A percentile compares a stretch with the other conserved stretches of the same genome.
phyloP scores from a whole-genome alignment of 2,329 filamentous ascomycete genomes.

The Dryadomyces sulphureus region DNA sequence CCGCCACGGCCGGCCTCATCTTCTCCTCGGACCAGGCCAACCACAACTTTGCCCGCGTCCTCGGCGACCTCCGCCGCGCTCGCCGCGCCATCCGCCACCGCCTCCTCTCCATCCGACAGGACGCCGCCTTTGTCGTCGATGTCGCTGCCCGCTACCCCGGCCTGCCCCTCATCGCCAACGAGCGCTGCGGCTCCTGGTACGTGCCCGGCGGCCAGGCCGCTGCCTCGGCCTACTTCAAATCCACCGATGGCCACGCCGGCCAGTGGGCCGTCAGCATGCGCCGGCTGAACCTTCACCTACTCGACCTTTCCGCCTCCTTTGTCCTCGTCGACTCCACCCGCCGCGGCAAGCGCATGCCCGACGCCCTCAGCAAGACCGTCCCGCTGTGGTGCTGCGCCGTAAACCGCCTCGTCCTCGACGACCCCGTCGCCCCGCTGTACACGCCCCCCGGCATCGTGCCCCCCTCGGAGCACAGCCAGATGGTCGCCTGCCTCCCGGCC shows the following conservation, averaged over 20 bases:
- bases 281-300: slow-evolving; percentile 69
- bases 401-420: slow-evolving; percentile 64
- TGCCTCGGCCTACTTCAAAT: slow-evolving; percentile 89
- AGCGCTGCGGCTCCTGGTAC: slow-evolving; percentile 95
- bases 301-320: slow-evolving; percentile 44
- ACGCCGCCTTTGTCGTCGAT: slow-evolving; percentile 57
- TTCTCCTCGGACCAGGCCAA: slow-evolving; percentile 34
- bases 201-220: slow-evolving; percentile 44
- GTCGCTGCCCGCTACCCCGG: slow-evolving; percentile 36
- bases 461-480: slow-evolving; percentile 65
- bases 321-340: slow-evolving; percentile 90
- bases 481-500: slow-evolving; percentile 42
- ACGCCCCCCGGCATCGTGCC: slow-evolving; percentile 61
- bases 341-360: slow-evolving; percentile 73
- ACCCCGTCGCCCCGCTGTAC: slow-evolving; percentile 32
- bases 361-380: slow-evolving; percentile 84
- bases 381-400: slow-evolving; percentile 87
- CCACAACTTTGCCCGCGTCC: slow-evolving; percentile 53
- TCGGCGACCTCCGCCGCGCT: slow-evolving; percentile 59
- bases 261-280: slow-evolving; percentile 84
- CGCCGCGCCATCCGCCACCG: slow-evolving; percentile 71
- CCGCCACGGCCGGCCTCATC: slow-evolving; percentile 26
- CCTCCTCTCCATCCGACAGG: slow-evolving; percentile 60
- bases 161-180: slow-evolving; percentile 69
- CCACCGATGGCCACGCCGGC: slow-evolving; percentile 83